Conservation (phyloP, 2,329 filamentous ascomycete genomes). For the Periconia sp. region DNA sequence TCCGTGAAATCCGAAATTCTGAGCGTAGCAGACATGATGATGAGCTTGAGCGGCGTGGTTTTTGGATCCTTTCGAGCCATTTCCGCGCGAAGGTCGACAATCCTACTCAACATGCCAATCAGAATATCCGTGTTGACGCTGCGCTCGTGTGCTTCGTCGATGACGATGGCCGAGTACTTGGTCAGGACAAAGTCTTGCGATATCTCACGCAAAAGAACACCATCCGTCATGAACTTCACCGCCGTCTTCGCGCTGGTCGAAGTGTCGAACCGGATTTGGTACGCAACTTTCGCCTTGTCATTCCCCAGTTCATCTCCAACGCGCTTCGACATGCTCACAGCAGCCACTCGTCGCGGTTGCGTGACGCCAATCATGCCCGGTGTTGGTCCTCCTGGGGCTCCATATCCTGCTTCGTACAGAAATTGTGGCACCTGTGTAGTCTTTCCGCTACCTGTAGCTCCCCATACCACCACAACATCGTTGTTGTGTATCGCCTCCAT, state of each 20-base stretch:
- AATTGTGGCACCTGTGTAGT: constrained; percentile 98
- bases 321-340: constrained; percentile 94
- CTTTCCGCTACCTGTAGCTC: constrained; percentile 94
- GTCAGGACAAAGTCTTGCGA: constrained; percentile 82
- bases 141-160: constrained; percentile 96
- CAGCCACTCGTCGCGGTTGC: constrained; percentile 90
- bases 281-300: constrained; percentile 76
- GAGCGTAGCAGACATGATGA: constrained; percentile 98
- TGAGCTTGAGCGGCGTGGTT: constrained; percentile 77
- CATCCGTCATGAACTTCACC: constrained; percentile 99
- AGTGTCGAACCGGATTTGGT: constrained; percentile 91
- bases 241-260: constrained; percentile 78
- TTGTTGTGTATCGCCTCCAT: constrained; percentile 98
- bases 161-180: constrained; percentile 91
- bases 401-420: constrained; percentile 90
- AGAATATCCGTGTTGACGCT: constrained; percentile 97
- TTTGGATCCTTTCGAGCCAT: constrained; percentile 71
- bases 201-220: constrained; percentile 89
- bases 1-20: constrained; percentile 87
- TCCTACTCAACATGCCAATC: constrained; percentile 94
- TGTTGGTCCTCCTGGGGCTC: constrained; percentile 73
- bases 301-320: constrained; percentile 83
- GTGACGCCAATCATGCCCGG: constrained; percentile 94
- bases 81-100: constrained; percentile 79
- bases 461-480: constrained; percentile 86